Conservation (phyloP, 371 early-diverging fungal genomes). For the Saksenaea vasiformis region DNA sequence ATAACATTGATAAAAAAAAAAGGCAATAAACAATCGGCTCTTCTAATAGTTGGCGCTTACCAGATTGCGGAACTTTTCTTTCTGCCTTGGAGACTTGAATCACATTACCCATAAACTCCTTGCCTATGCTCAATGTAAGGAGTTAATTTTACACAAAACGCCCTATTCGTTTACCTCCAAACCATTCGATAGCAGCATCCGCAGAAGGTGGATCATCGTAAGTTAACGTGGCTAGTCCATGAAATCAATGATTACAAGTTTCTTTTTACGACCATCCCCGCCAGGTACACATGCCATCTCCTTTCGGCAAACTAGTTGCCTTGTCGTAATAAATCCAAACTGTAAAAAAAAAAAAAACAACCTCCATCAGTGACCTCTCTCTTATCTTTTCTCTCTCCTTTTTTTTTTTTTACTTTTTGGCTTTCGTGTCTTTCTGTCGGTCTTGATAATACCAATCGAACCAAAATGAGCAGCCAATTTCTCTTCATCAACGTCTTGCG, state of each 20-base stretch:
- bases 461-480: constrained; percentile 64
- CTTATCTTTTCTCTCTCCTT: neutral
- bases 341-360: constrained; percentile 19
- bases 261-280: neutral
- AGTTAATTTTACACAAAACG: neutral
- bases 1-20: neutral
- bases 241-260: neutral
- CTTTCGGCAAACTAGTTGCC: constrained; percentile 62
- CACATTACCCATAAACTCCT: constrained; percentile 49
- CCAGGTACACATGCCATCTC: constrained; percentile 57
- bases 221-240: constrained; percentile 59
- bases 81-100: constrained; percentile 70
- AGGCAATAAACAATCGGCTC: too few species aligned
- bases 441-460: constrained; percentile 73
- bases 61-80: constrained; percentile 42
- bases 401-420: constrained; percentile 53
- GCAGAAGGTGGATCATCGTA: constrained; percentile 74
- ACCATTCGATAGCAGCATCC: constrained; percentile 73
- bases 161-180: constrained; percentile 68
- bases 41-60: constrained; percentile 8
- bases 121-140: constrained; percentile 17
- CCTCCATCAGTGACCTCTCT: neutral
- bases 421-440: constrained; percentile 60
- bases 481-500: constrained; percentile 60
- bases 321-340: constrained; percentile 74